Evolutionary conservation across 441 rosid genomes (phyloP), one percentile per base, ranked within the genome.

Genomic region (Capsella rubella): DNA sequence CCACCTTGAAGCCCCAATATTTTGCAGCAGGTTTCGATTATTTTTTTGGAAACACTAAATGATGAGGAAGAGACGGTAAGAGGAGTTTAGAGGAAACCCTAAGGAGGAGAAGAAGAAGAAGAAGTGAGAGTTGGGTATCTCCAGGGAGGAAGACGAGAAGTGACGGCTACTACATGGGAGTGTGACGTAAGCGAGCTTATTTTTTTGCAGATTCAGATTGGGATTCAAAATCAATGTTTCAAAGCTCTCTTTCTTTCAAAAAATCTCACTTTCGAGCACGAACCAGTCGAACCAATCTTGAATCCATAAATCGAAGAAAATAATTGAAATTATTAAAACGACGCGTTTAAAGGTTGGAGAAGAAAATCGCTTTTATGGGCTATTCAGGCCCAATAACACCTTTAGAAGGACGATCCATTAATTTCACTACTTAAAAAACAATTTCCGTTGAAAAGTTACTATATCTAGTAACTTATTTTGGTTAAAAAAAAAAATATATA

Each of bases 81-180:
- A 8, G 4, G 1, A 37, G 40, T 37, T 0, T 8, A 0, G 40
- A 37, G 10, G 64, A 60, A 53, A 67, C 18, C 62, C 49, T 59
- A 47, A 74, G 13, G 42, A 8, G 42, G 13, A 25, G 28, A n/a
- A 13, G 53, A 49, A 8, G 37, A 12, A 67, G 57, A 35, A 53
- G 68, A 43, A 43, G 57, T 1, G 50, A 75, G 64, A 69, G 31
- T 43, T 8, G 6, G 15, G 3, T 40, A 54, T 62, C 64, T 45
- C 9, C 11, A 49, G 37, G 3, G 66, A 52, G 50, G 57, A 67
- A 59, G 68, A 42, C 14, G 68, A 59, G 73, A 58, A 74, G 73
- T 74, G 78, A 74, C 21, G 78, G 39, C 54, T 59, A 66, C 73
- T 74, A 60, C 73, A 59, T 67, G 53, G 21, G 40, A 18, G 61